Evolutionary conservation across 2,329 filamentous ascomycete genomes (phyloP).

Genomic region (Alternaria incomplexa): DNA sequence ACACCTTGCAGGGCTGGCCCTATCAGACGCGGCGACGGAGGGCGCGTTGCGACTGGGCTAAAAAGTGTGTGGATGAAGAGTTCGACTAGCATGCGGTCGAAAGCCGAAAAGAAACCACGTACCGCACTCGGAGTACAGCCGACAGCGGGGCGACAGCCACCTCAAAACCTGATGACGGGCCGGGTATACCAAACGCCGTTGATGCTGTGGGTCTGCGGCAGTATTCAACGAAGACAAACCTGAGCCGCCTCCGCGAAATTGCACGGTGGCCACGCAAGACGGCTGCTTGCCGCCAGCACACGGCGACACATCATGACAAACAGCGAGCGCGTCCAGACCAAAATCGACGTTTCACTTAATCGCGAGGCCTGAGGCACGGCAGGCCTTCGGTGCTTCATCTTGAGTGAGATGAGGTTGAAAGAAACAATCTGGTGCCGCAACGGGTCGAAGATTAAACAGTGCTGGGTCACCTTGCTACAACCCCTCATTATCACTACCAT

Average conservation of each 20-base stretch:
- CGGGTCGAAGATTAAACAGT: constrained; percentile 26
- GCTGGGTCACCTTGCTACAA: constrained; percentile 17
- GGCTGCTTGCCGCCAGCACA: background rate
- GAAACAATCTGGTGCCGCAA: constrained; percentile 20
- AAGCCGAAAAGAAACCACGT: background rate
- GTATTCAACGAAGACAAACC: background rate
- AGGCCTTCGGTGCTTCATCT: constrained; percentile 27
- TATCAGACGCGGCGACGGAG: background rate
- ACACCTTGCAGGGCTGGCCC: background rate
- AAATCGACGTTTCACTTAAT: constrained; percentile 3
- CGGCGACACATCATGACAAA: background rate
- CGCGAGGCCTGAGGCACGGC: constrained; percentile 20
- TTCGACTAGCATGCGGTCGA: constrained; percentile 1
- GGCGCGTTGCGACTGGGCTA: background rate
- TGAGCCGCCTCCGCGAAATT: constrained; percentile 6
- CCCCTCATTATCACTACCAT: constrained; percentile 16
- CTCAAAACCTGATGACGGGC: background rate
- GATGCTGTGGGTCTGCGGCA: constrained; percentile 1
- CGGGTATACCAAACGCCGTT: background rate
- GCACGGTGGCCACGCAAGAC: constrained; percentile 12
- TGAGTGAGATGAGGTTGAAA: constrained; percentile 25
- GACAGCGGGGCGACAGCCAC: background rate
- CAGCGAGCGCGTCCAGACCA: constrained; percentile 4
- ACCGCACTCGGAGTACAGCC: constrained; percentile 2
- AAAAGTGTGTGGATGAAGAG: background rate